Evolutionary conservation across 345 rosid species (phyloP), one percentile per base, ranked within the genome.

Genomic region (Schrenkiella parvula): DNA sequence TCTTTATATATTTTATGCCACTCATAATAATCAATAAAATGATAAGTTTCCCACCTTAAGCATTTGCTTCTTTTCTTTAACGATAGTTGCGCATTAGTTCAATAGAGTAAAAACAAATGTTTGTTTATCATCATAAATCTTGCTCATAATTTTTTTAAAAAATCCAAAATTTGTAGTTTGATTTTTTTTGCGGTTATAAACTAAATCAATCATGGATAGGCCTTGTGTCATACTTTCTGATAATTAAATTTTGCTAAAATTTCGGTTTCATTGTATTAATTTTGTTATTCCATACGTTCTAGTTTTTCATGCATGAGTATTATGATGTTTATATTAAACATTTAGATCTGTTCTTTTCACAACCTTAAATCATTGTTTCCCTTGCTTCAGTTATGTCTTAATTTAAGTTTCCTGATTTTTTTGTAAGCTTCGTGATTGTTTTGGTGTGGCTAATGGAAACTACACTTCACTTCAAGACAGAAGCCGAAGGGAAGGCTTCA

Each of bases 11-110:
- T 82, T 84, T 90, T 68, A 86, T 93, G 71, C 98, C 98, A 37
- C 93, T 96, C 55, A 93, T 93, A 15, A 93, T 93, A 78, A 90
- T 93, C 73, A 90, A 90, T 64, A n/a, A 97, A 93, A 4, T 97
- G 96, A 96, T 87, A 78, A 73, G 87, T 70, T 65, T 56, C 61
- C 5, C 18, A 8, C 18, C 5, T 28, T 56, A 44, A 55, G 44
- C 14, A 25, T 19, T 63, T 57, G 15, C n/a, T 21, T 60, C 66
- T 53, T n/a, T 7, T 21, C 22, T 38, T 8, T 26, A 29, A 25
- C 56, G 41, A 23, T 51, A 26, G 26, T 57, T 66, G n/a, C n/a
- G n/a, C n/a, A n/a, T n/a, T n/a, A n/a, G n/a, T n/a, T n/a, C n/a
- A n/a, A n/a, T n/a, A n/a, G n/a, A n/a, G n/a, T n/a, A n/a, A n/a